A percentile compares a stretch with the other conserved stretches of the same genome.
Evolutionary conservation across 2,329 filamentous ascomycete genomes (phyloP).

Genomic region (Penicillium hordei): DNA sequence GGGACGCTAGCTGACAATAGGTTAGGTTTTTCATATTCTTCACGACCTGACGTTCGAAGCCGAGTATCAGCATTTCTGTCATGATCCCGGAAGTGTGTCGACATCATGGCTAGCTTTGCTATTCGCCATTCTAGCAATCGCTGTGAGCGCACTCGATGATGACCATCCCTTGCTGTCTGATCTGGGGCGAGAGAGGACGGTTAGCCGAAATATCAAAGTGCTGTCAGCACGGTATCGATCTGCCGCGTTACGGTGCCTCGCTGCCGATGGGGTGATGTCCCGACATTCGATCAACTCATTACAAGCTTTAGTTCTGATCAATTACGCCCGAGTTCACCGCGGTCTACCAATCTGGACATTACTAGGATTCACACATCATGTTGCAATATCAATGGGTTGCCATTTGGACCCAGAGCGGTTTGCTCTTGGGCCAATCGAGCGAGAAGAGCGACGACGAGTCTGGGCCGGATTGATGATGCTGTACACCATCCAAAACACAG

Average conservation of each 20-base stretch:
- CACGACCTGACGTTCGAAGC: slow-evolving; percentile 44
- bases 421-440: slow-evolving; percentile 35
- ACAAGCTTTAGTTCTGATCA: slow-evolving; percentile 42
- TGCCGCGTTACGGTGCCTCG: slow-evolving; percentile 40
- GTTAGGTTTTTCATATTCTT: slow-evolving; percentile 42
- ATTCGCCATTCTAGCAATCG: slow-evolving; percentile 41
- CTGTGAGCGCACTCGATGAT: slow-evolving; percentile 40
- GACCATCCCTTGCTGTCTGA: slow-evolving; percentile 39
- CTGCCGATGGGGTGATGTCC: slow-evolving; percentile 41
- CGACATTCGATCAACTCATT: slow-evolving; percentile 43
- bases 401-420: slow-evolving; percentile 44
- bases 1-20: slow-evolving; percentile 7
- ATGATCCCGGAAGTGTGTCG: slow-evolving; percentile 37
- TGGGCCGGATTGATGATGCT: slow-evolving; percentile 45
- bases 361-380: slow-evolving; percentile 41
- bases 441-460: slow-evolving; percentile 41
- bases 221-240: slow-evolving; percentile 41
- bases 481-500: slow-evolving; percentile 41
- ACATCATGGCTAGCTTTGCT: slow-evolving; percentile 42
- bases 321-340: slow-evolving; percentile 40
- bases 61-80: slow-evolving; percentile 41
- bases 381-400: slow-evolving; percentile 45
- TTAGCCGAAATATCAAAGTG: slow-evolving; percentile 38
- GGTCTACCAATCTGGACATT: slow-evolving; percentile 42
- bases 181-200: slow-evolving; percentile 37